phyloP scores from a whole-genome alignment of 2,329 filamentous ascomycete species.

The Coleophoma eucalyptorum region DNA sequence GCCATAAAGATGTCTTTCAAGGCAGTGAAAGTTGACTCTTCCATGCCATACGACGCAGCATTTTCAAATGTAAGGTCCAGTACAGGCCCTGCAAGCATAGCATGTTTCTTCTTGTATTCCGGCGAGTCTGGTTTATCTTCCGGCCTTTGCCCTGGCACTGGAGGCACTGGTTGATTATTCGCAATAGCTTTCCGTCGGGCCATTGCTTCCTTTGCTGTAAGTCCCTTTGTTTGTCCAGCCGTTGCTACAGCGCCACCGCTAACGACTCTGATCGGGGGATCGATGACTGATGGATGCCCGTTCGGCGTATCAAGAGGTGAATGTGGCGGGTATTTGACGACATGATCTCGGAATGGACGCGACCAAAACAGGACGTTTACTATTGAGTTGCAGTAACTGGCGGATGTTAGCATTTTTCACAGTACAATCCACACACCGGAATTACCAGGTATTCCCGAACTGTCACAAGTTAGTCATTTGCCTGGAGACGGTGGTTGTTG shows the following conservation, averaged over 20 bases:
- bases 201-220: conserved; percentile 50
- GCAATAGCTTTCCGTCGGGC: conserved; percentile 53
- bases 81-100: conserved; percentile 82
- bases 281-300: conserved; percentile 52
- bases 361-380: conserved; percentile 97
- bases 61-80: conserved; percentile 83
- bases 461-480: conserved; percentile 31
- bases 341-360: conserved; percentile 86
- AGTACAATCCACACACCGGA: not conserved
- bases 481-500: too few species aligned
- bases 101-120: conserved; percentile 97
- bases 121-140: conserved; percentile 94
- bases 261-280: conserved; percentile 53
- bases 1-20: conserved; percentile 96
- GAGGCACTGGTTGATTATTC: conserved; percentile 48
- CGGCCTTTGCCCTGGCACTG: conserved; percentile 51
- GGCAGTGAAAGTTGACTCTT: conserved; percentile 90
- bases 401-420: too few species aligned
- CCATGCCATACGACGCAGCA: conserved; percentile 79
- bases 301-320: conserved; percentile 68
- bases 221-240: conserved; percentile 47
- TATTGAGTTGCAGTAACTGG: conserved; percentile 97
- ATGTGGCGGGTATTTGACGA: conserved; percentile 82
- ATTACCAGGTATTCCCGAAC: conserved; percentile 97
- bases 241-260: conserved; percentile 42